phyloP scores from a whole-genome alignment of 495 filamentous ascomycete species.

The Neurospora discreta region DNA sequence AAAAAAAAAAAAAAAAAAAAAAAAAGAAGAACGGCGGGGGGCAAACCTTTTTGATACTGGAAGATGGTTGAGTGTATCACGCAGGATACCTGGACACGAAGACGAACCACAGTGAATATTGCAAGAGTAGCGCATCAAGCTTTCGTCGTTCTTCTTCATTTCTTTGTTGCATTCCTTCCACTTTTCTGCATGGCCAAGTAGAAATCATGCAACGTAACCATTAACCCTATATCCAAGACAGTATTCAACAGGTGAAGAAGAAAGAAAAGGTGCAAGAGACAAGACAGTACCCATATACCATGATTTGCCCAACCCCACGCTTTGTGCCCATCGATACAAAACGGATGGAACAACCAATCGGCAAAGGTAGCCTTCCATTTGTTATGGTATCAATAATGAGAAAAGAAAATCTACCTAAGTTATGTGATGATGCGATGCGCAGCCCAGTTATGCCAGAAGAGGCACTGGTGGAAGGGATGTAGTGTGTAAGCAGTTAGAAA shows the following conservation, averaged over 20 bases:
- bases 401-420: background rate
- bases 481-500: background rate
- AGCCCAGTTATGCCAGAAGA: background rate
- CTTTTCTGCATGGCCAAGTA: too few species aligned
- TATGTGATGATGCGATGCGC: background rate
- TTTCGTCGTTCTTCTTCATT: too few species aligned
- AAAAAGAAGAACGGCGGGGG: too few species aligned
- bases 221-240: background rate
- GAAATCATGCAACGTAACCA: background rate
- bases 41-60: too few species aligned
- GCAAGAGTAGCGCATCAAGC: too few species aligned
- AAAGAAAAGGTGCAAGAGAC: background rate
- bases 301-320: background rate
- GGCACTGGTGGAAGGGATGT: background rate
- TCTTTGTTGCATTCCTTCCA: too few species aligned
- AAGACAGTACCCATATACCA: background rate
- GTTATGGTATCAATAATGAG: background rate
- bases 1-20: too few species aligned
- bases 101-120: too few species aligned
- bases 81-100: too few species aligned
- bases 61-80: too few species aligned
- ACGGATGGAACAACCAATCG: background rate
- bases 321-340: background rate
- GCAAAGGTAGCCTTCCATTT: background rate
- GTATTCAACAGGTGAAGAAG: background rate